A percentile compares a stretch with the other conserved stretches of the same genome.
Conservation (phyloP, 129 eudicot genomes). For the Oenanthe sinensis region DNA sequence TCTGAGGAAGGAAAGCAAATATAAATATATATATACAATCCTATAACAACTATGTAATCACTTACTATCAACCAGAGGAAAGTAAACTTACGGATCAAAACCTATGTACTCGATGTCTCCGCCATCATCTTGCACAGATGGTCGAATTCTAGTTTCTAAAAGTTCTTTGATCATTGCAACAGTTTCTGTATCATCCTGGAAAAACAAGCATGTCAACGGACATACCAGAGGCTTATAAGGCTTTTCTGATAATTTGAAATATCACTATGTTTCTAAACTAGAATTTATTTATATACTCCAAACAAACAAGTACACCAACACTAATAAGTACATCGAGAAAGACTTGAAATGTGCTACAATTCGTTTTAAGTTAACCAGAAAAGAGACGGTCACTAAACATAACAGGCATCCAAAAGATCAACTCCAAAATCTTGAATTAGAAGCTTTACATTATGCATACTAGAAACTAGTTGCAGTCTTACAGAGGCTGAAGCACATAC, state of each 20-base stretch:
- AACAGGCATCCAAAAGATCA: not conserved
- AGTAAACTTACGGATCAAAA: conserved; percentile 60
- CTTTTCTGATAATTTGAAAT: not conserved
- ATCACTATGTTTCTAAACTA: not conserved
- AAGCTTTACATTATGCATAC: not conserved
- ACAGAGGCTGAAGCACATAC: not conserved
- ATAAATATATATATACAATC: not conserved
- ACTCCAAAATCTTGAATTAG: not conserved
- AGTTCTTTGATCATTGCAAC: conserved; percentile 99
- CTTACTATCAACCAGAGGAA: conserved; percentile 1
- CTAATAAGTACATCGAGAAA: not conserved
- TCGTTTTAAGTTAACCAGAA: not conserved
- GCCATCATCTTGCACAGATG: conserved; percentile 98
- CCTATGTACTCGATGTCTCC: conserved; percentile 91
- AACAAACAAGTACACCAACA: not conserved
- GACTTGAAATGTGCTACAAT: not conserved
- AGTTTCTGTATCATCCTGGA: conserved; percentile 90
- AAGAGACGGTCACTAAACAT: not conserved
- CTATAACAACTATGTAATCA: not conserved
- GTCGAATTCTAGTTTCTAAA: conserved; percentile 91
- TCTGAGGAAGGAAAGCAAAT: conserved; percentile 17
- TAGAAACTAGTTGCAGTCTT: not conserved
- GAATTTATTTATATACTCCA: not conserved
- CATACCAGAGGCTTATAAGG: conserved; percentile 4
- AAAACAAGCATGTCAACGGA: conserved; percentile 9